These are phyloP conservation scores for Kondoa malvinella DNA, from an alignment of 768 basidiomycete species.

Conservation along the genomic window DNA sequence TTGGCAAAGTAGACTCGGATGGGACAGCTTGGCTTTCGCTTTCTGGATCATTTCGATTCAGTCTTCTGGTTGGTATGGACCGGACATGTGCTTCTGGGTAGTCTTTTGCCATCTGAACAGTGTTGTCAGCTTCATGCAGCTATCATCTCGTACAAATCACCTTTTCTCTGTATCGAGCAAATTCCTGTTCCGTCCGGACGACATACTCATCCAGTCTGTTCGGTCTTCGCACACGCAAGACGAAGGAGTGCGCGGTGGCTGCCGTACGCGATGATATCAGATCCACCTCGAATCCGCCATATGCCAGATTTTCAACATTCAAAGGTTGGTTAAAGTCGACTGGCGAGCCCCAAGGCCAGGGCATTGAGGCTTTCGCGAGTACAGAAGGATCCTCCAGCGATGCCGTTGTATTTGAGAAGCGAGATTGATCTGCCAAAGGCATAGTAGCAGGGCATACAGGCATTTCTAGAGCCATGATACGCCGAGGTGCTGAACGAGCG, in stretches of 20 bases:
- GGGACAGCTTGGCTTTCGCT: conserved; percentile 6
- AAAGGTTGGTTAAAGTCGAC: neutral
- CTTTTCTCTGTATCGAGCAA: conserved; percentile 8
- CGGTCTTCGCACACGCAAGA: conserved; percentile 18
- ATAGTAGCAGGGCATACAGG: neutral
- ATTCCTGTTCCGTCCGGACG: conserved; percentile 12
- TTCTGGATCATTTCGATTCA: conserved; percentile 4
- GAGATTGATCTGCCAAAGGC: neutral
- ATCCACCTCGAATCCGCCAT: conserved; percentile 21
- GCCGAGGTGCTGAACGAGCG: neutral
- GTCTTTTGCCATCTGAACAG: conserved; percentile 2
- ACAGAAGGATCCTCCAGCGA: neutral
- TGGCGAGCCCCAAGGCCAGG: neutral
- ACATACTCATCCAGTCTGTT: conserved; percentile 19
- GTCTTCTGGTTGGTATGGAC: conserved; percentile 11
- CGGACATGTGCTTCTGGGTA: conserved; percentile 19
- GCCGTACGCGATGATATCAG: conserved; percentile 9
- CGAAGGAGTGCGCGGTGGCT: neutral
- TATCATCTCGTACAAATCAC: neutral
- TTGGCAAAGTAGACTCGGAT: neutral
- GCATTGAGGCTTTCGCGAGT: neutral
- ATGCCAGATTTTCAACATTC: conserved; percentile 7
- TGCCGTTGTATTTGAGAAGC: neutral
- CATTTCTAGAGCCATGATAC: neutral
- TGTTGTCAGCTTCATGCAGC: neutral